A percentile compares a stretch with the other conserved stretches of the same genome.
phyloP scores from a whole-genome alignment of 202 grass and related monocot genomes.

The Carex sylvatica region DNA sequence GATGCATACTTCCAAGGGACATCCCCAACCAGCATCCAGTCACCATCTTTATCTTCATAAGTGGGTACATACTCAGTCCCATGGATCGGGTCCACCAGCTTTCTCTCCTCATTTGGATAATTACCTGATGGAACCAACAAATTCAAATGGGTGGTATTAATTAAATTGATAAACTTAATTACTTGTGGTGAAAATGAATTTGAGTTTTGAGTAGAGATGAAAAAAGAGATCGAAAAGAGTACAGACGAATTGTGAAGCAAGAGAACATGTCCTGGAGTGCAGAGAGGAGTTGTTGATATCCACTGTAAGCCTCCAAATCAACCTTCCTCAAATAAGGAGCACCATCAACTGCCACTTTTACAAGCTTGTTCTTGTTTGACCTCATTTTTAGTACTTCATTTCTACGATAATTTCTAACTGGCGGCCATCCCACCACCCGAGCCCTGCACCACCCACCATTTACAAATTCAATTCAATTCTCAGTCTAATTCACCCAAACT shows the following conservation, averaged over 20 bases:
- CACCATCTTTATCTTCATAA: slow-evolving; percentile 98
- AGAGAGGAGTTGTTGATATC: slow-evolving; percentile 71
- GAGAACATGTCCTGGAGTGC: slow-evolving; percentile 87
- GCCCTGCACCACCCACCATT: slow-evolving; percentile 32
- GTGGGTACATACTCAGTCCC: slow-evolving; percentile 96
- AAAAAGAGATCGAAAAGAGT: too few relatives aligned
- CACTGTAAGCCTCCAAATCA: slow-evolving; percentile 60
- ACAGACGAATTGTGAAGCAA: slow-evolving; percentile 86
- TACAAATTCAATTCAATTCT: too few relatives aligned
- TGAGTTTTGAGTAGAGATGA: too few relatives aligned
- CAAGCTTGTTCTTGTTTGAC: slow-evolving; percentile 42
- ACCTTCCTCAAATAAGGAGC: slow-evolving; percentile 94
- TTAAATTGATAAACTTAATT: too few relatives aligned
- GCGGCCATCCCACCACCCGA: slow-evolving; percentile 92
- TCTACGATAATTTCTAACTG: slow-evolving; percentile 76
- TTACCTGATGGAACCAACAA: slow-evolving; percentile 47
- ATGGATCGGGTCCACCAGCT: slow-evolving; percentile 75
- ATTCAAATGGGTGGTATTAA: too few relatives aligned
- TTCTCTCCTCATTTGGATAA: slow-evolving; percentile 77
- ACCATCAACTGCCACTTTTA: slow-evolving; percentile 95
- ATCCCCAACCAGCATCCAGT: slow-evolving; percentile 98
- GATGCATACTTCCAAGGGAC: slow-evolving; percentile 85
- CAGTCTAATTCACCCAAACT: too few relatives aligned
- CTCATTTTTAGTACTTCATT: slow-evolving; percentile 51
- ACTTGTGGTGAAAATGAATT: too few relatives aligned